Conservation (phyloP, 73 alveolate genomes). For the Paramecium sonneborni region DNA sequence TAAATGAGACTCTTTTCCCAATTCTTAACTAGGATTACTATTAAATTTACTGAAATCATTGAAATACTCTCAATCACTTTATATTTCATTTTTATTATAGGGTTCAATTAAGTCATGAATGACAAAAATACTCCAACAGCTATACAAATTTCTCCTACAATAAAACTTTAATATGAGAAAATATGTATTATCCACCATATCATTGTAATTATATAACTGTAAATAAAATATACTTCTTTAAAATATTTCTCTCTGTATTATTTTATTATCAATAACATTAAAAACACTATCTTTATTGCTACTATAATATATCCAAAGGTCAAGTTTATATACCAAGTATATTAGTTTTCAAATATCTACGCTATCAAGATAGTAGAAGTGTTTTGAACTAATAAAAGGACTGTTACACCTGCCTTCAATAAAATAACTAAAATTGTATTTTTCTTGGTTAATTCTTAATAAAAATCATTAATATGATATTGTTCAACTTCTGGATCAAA, state of each 20-base stretch:
- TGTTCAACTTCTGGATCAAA: constrained; percentile 11
- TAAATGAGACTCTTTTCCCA: constrained; percentile 31
- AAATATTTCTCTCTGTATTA: neutral
- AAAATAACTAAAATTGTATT: neutral
- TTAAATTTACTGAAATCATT: constrained; percentile 6
- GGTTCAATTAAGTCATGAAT: neutral
- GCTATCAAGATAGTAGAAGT: neutral
- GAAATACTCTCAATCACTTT: neutral
- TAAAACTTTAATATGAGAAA: neutral
- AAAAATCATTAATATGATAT: neutral
- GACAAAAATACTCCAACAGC: constrained; percentile 16
- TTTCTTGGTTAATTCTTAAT: neutral
- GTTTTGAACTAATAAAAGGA: neutral
- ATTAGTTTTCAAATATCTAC: neutral
- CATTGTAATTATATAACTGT: neutral
- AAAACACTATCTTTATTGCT: neutral
- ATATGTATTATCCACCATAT: constrained; percentile 19
- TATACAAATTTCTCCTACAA: constrained; percentile 18
- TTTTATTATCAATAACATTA: neutral
- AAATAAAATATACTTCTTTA: neutral
- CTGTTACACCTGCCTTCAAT: neutral
- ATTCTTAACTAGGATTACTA: neutral
- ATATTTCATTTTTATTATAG: constrained; percentile 10
- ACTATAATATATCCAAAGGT: neutral
- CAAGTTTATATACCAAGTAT: neutral